Evolutionary conservation across 495 filamentous ascomycete species (phyloP).

Genomic region (Lasiosphaeria ovina): DNA sequence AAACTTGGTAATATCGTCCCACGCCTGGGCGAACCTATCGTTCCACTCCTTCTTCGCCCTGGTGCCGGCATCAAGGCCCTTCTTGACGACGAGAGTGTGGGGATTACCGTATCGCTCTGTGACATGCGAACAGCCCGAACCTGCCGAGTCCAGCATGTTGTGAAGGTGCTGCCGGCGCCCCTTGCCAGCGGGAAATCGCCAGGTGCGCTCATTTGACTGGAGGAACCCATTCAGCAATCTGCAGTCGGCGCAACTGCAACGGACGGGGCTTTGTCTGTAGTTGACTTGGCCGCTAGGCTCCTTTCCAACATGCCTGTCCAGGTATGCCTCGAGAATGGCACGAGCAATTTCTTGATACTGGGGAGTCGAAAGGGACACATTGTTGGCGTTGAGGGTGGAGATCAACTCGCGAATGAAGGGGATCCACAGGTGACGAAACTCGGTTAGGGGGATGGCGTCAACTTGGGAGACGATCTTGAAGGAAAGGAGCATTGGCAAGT

Average conservation of each 20-base stretch:
- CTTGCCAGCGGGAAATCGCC: conserved; percentile 8
- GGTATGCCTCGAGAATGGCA: conserved; percentile 19
- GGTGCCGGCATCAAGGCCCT: conserved; percentile 1
- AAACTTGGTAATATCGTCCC: conserved; percentile 8
- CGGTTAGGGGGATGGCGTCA: conserved; percentile 1
- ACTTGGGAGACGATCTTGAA: conserved; percentile 14
- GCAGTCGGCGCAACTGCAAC: conserved; percentile 6
- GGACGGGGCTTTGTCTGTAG: not conserved
- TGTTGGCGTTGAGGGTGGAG: conserved; percentile 12
- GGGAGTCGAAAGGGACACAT: conserved; percentile 7
- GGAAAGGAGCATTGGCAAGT: conserved; percentile 9
- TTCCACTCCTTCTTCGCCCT: conserved; percentile 3
- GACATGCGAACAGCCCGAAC: not conserved
- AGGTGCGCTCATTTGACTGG: conserved; percentile 6
- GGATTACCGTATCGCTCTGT: not conserved
- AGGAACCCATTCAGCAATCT: not conserved
- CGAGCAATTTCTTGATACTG: conserved; percentile 20
- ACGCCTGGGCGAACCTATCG: conserved; percentile 2
- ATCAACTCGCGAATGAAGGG: conserved; percentile 22
- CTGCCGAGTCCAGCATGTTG: not conserved
- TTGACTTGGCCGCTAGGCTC: conserved; percentile 10
- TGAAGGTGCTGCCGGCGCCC: conserved; percentile 3
- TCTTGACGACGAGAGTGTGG: conserved; percentile 9
- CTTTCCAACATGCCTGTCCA: conserved; percentile 15
- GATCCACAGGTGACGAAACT: conserved; percentile 23